Evolutionary conservation across 257 asterid species (phyloP), one percentile per base, ranked within the genome.

Genomic region (Ocimum tenuiflorum): DNA sequence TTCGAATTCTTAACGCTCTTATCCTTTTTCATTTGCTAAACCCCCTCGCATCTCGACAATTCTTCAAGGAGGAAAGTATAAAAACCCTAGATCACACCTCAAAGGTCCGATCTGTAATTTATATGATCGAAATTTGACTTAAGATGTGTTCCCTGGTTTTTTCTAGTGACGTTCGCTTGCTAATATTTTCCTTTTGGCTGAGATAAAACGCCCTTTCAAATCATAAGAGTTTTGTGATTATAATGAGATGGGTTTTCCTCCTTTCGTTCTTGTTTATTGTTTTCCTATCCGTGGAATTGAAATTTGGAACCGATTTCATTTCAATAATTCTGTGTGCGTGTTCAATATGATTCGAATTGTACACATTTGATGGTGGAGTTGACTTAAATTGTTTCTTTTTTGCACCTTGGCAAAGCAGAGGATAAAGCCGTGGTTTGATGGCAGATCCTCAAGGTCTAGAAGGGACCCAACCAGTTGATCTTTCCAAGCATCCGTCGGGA

Each of bases 381-480:
- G 71, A 46, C 57, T 52, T 31, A 24, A 51, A 15, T 60, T 46
- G 24, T 13, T 73, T 45, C 1, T 3, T 45, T 1, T 49, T 22
- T 7, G 8, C 41, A 27, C 35, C 13, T 3, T 50, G 35, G 19
- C 33, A 19, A 49, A 58, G 75, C 2, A 27, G 72, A 63, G 65
- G 46, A 55, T 19, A 22, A 31, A 70, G 58, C 43, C 41, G 42
- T 61, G 10, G 61, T 65, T 64, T 68, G 49, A 85, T 88, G 95
- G 90, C 92, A n/a, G 96, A 86, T 79, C 86, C 85, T 45, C 95
- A 82, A 71, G 85, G 82, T 24, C 11, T 73, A 59, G 96, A 88
- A 67, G 96, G 91, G 65, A 84, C 58, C 72, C 95, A 84, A 71
- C 91, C 95, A 10, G 95, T 88, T 57, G 96, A 88, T 81, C 70